Conservation (phyloP, 441 rosid genomes). For the Populus hybrid region DNA sequence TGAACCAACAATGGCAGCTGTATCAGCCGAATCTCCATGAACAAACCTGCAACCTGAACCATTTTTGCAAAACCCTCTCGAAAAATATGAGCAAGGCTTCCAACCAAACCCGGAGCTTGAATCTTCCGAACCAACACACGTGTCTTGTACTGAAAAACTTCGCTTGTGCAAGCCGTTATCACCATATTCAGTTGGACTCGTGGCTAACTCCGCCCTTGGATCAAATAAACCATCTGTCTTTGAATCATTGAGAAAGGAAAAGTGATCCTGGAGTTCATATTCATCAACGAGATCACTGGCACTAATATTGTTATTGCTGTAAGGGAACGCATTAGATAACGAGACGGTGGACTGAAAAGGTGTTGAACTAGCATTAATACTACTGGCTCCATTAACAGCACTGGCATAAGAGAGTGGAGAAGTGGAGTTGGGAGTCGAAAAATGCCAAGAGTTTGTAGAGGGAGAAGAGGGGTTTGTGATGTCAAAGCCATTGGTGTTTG, state of each 20-base stretch:
- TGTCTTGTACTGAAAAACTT: slow-evolving; percentile 59
- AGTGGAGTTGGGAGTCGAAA: slow-evolving; percentile 18
- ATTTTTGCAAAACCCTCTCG: slow-evolving; percentile 86
- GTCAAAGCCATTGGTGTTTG: slow-evolving; percentile 25
- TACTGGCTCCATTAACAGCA: slow-evolving; percentile 37
- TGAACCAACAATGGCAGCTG: slow-evolving; percentile 45
- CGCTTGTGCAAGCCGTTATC: slow-evolving; percentile 42
- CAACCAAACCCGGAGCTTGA: slow-evolving; percentile 62
- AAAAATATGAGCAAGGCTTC: slow-evolving; percentile 79
- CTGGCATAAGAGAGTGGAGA: slow-evolving; percentile 41
- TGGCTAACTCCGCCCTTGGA: slow-evolving; percentile 30
- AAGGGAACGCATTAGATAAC: slow-evolving; percentile 37
- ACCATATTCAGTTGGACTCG: slow-evolving; percentile 22
- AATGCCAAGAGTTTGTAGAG: slow-evolving; percentile 26
- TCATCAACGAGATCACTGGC: slow-evolving; percentile 55
- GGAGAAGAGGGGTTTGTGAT: slow-evolving; percentile 30
- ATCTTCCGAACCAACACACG: slow-evolving; percentile 57
- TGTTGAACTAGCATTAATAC: neutral
- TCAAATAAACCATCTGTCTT: slow-evolving; percentile 44
- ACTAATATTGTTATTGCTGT: slow-evolving; percentile 8
- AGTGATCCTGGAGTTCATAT: slow-evolving; percentile 56
- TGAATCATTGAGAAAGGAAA: slow-evolving; percentile 57
- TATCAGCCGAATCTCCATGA: slow-evolving; percentile 44
- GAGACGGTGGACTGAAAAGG: slow-evolving; percentile 24
- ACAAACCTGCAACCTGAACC: slow-evolving; percentile 77